phyloP scores from a whole-genome alignment of 2,329 filamentous ascomycete species.

The Phialocephala sp. region DNA sequence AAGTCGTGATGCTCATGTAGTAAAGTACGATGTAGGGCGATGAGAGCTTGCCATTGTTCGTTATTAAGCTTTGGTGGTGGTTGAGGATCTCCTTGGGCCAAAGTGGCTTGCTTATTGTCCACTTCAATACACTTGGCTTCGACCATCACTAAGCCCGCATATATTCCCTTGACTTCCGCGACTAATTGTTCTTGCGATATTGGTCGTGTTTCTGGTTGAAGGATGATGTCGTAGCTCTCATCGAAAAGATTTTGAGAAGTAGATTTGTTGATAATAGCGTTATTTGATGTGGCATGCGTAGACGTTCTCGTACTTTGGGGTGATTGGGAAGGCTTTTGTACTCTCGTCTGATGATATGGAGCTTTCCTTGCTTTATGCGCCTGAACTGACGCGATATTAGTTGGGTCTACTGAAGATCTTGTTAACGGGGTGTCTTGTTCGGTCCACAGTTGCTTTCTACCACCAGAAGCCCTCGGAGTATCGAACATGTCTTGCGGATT shows the following conservation, averaged over 20 bases:
- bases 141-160: constrained; percentile 82
- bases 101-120: constrained; percentile 64
- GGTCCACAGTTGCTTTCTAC: constrained; percentile 38
- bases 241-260: constrained; percentile 61
- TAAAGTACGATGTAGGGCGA: constrained; percentile 79
- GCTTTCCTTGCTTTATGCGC: constrained; percentile 32
- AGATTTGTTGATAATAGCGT: constrained; percentile 51
- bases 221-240: constrained; percentile 52
- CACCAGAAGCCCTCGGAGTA: constrained; percentile 26
- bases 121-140: constrained; percentile 88
- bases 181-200: constrained; percentile 41
- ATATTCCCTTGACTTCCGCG: constrained; percentile 58
- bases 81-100: constrained; percentile 53
- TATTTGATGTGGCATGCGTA: constrained; percentile 62
- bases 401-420: constrained; percentile 35
- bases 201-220: constrained; percentile 55
- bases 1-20: constrained; percentile 86
- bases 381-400: constrained; percentile 39
- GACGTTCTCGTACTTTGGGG: constrained; percentile 37
- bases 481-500: constrained; percentile 22
- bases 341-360: constrained; percentile 28
- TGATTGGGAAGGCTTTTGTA: constrained; percentile 25
- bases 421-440: constrained; percentile 31
- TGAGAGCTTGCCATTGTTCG: constrained; percentile 84
- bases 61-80: constrained; percentile 54